These are phyloP conservation scores for Priceomyces carsonii DNA, from an alignment of 805 yeast genomes.

Conservation along the genomic window DNA sequence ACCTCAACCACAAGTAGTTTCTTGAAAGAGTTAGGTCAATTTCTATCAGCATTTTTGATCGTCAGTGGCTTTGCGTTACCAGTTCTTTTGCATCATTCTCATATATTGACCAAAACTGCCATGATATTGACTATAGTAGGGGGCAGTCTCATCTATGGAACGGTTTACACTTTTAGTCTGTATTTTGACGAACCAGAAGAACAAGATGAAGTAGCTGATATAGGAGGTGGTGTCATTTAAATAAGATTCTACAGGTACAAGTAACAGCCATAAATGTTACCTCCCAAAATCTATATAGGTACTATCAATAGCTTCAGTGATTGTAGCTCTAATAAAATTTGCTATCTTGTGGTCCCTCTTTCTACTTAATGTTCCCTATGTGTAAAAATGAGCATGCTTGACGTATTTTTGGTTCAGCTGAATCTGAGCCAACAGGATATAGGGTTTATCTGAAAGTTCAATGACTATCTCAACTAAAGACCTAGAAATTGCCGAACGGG, in stretches of 20 bases:
- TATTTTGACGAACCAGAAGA: conserved; percentile 58
- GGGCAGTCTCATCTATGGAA: conserved; percentile 78
- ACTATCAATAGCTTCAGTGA: too few relatives aligned
- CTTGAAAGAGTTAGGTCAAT: conserved; percentile 78
- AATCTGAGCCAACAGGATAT: too few relatives aligned
- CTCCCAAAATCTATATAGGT: too few relatives aligned
- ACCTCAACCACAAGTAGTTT: conserved; percentile 29
- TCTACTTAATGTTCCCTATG: too few relatives aligned
- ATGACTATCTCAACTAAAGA: conserved; percentile 15
- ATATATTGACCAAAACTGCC: conserved; percentile 68
- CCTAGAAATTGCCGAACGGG: conserved; percentile 32
- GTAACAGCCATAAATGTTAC: too few relatives aligned
- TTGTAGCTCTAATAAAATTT: too few relatives aligned
- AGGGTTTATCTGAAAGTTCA: too few relatives aligned
- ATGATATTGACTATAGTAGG: conserved; percentile 77
- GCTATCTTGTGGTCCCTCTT: too few relatives aligned
- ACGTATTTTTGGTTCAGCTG: too few relatives aligned
- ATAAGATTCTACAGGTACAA: conserved; percentile 1
- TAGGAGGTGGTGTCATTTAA: conserved; percentile 25
- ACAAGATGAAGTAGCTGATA: conserved; percentile 22
- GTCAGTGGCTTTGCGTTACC: conserved; percentile 77
- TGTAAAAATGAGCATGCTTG: too few relatives aligned
- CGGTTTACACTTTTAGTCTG: conserved; percentile 79
- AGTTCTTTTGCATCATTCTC: conserved; percentile 71
- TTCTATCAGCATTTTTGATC: conserved; percentile 73